A percentile compares a stretch with the other conserved stretches of the same genome.
Evolutionary conservation across 225 moss, liverwort and hornwort genomes (phyloP).

Genomic region (Pleurozium schreberi): DNA sequence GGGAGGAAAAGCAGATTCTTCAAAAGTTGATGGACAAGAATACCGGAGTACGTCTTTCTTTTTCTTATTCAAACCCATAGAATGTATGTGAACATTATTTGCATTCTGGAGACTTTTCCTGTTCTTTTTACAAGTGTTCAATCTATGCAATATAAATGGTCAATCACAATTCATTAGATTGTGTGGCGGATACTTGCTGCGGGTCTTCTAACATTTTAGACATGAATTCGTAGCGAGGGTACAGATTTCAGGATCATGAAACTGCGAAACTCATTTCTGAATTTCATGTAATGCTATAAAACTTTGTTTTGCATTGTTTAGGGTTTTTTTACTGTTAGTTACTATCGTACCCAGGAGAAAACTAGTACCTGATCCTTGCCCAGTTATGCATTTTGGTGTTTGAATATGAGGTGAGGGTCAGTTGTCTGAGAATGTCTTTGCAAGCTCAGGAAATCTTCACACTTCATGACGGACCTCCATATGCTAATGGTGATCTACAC

Average conservation of each 20-base stretch:
- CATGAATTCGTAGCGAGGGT: not conserved
- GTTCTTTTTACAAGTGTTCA: not conserved
- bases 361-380: not conserved
- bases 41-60: conserved; percentile 41
- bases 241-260: not conserved
- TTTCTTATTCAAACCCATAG: not conserved
- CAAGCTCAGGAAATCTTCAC: conserved; percentile 58
- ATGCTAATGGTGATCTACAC: conserved; percentile 93
- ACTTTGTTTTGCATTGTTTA: not conserved
- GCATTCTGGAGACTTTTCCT: not conserved
- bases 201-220: not conserved
- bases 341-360: not conserved
- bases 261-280: not conserved
- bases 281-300: not conserved
- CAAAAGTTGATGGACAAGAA: conserved; percentile 70
- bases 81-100: not conserved
- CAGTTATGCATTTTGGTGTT: not conserved
- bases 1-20: conserved; percentile 83
- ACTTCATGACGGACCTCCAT: conserved; percentile 91
- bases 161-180: not conserved
- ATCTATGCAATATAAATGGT: not conserved
- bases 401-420: not conserved
- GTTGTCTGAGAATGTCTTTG: not conserved
- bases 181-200: not conserved
- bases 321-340: not conserved